Conservation (phyloP, 495 filamentous ascomycete genomes). For the Penicillium roqueforti region DNA sequence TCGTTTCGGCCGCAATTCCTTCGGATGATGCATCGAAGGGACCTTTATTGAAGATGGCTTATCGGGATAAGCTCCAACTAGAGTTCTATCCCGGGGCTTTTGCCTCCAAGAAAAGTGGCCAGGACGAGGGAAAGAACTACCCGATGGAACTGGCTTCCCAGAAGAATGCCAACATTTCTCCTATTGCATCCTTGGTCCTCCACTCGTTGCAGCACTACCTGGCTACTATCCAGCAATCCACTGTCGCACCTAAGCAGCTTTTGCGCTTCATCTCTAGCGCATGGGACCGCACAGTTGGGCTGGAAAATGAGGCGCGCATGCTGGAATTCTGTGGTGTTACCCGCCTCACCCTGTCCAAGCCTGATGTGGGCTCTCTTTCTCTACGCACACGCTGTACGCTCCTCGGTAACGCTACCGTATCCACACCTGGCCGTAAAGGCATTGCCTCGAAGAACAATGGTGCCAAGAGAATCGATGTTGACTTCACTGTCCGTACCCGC, state of each 20-base stretch:
- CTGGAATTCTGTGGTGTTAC: slow-evolving; percentile 47
- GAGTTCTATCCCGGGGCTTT: slow-evolving; percentile 68
- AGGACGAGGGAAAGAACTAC: slow-evolving; percentile 17
- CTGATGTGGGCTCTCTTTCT: slow-evolving; percentile 24
- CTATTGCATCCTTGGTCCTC: slow-evolving; percentile 36
- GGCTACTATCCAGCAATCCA: slow-evolving; percentile 30
- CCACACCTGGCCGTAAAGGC: slow-evolving; percentile 17
- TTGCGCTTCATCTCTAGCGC: slow-evolving; percentile 38
- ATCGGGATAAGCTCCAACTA: slow-evolving; percentile 70
- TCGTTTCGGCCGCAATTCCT: slow-evolving; percentile 55
- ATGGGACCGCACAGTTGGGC: slow-evolving; percentile 36
- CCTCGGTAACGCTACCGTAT: slow-evolving; percentile 21
- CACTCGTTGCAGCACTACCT: slow-evolving; percentile 36
- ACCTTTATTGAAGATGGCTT: slow-evolving; percentile 69
- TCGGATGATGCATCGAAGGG: slow-evolving; percentile 29
- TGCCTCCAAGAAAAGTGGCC: slow-evolving; percentile 16
- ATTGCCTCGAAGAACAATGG: slow-evolving; percentile 14
- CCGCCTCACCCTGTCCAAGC: slow-evolving; percentile 34
- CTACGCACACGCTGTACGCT: slow-evolving; percentile 41
- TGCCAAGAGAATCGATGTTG: slow-evolving; percentile 37
- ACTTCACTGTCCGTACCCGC: slow-evolving; percentile 38
- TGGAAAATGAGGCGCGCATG: slow-evolving; percentile 46
- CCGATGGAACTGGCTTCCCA: slow-evolving; percentile 30
- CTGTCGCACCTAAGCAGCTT: slow-evolving; percentile 32
- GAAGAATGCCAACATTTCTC: slow-evolving; percentile 25